A percentile compares a stretch with the other conserved stretches of the same genome.
Evolutionary conservation across 306 rosid species (phyloP).

Genomic region (Cicer chorassanicum): DNA sequence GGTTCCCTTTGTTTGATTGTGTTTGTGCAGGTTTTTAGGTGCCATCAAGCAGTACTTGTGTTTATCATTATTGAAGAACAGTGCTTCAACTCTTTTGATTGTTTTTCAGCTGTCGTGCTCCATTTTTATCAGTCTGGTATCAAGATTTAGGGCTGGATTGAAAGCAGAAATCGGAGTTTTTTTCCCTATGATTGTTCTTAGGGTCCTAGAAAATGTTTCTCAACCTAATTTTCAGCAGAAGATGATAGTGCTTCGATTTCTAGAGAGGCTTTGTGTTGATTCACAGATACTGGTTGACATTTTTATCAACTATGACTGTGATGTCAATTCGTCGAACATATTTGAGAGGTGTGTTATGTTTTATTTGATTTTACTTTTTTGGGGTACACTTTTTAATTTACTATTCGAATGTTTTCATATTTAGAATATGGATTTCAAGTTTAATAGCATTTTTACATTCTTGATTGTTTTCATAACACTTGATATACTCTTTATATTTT

Average conservation of each 20-base stretch:
- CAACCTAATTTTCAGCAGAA: slow-evolving; percentile 99
- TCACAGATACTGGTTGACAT: slow-evolving; percentile 97
- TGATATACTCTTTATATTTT: slow-evolving; percentile 36
- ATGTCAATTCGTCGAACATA: slow-evolving; percentile 99
- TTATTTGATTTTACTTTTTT: slow-evolving; percentile 33
- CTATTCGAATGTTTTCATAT: slow-evolving; percentile 24
- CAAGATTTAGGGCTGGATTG: slow-evolving; percentile 96
- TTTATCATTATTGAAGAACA: slow-evolving; percentile 95
- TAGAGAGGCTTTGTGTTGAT: slow-evolving; percentile 87
- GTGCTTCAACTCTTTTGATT: slow-evolving; percentile 95
- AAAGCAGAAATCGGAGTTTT: slow-evolving; percentile 99
- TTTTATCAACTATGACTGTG: slow-evolving; percentile 95
- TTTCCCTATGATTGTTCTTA: slow-evolving; percentile 98
- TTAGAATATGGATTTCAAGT: slow-evolving; percentile 40
- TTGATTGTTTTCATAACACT: slow-evolving; percentile 24
- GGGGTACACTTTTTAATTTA: slow-evolving; percentile 18
- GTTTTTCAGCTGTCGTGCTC: slow-evolving; percentile 98
- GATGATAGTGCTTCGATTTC: slow-evolving; percentile 97
- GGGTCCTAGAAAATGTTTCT: slow-evolving; percentile 95
- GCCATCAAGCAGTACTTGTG: slow-evolving; percentile 99
- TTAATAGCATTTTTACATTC: slow-evolving; percentile 15
- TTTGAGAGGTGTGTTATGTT: slow-evolving; percentile 83
- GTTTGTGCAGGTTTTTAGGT: slow-evolving; percentile 90
- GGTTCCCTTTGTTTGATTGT: slow-evolving; percentile 51
- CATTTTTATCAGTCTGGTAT: slow-evolving; percentile 96